Percentiles rank a stretch among this genome's conserved stretches.
phyloP scores from a whole-genome alignment of 1,284 basidiomycete species.

The Cutaneotrichosporon arboriforme region DNA sequence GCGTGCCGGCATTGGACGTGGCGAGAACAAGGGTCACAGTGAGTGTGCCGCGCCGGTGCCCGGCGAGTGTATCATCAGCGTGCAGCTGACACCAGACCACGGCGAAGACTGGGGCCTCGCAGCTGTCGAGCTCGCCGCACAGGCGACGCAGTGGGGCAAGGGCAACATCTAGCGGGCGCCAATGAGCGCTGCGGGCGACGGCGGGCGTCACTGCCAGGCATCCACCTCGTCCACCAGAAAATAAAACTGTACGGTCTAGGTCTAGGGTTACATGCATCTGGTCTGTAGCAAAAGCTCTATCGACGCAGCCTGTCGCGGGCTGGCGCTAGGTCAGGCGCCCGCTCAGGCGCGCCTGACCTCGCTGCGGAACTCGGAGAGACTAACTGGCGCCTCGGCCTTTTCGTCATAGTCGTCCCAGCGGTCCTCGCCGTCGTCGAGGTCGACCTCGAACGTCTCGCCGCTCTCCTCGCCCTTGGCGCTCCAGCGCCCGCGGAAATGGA shows the following conservation, averaged over 20 bases:
- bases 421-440: constrained; percentile 44
- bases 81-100: constrained; percentile 33
- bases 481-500: constrained; percentile 41
- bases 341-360: constrained; percentile 28
- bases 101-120: constrained; percentile 95
- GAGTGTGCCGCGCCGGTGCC: constrained; percentile 19
- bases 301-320: no score
- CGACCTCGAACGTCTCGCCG: constrained; percentile 38
- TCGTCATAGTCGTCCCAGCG: constrained; percentile 50
- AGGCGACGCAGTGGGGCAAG: constrained; percentile 62
- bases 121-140: constrained; percentile 85
- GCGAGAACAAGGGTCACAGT: constrained; percentile 47
- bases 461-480: constrained; percentile 24
- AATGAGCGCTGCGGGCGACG: no score
- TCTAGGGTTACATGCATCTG: no score
- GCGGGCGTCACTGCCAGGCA: no score
- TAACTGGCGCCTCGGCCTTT: constrained; percentile 33
- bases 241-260: no score
- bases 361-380: constrained; percentile 37
- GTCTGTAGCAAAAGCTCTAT: no score
- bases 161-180: constrained; percentile 15
- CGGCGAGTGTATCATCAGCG: no score
- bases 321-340: no score
- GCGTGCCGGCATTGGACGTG: constrained; percentile 66
- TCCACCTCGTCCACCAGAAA: no score